These are phyloP conservation scores for Symbiodinium natans DNA, from an alignment of 73 alveolate genomes.

Conservation along the genomic window DNA sequence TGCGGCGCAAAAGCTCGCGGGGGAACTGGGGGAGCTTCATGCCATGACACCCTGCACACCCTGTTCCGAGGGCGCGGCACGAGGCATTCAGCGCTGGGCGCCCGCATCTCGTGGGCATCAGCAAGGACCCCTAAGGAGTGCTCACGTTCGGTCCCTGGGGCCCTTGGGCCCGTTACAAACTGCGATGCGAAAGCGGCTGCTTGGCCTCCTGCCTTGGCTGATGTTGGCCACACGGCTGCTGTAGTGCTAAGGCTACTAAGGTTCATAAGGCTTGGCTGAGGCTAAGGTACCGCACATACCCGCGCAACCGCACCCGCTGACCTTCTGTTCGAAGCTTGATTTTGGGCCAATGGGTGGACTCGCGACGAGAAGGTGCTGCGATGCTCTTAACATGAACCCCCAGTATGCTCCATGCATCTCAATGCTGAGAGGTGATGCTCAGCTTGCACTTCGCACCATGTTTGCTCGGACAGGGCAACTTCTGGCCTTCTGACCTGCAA, in stretches of 20 bases:
- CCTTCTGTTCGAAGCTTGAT: too few relatives aligned
- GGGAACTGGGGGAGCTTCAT: too few relatives aligned
- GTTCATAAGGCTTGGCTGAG: too few relatives aligned
- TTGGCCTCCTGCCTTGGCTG: background rate
- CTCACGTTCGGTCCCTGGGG: background rate
- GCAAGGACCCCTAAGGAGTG: background rate
- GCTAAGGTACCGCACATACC: too few relatives aligned
- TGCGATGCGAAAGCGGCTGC: background rate
- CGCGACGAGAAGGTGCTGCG: too few relatives aligned
- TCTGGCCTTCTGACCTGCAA: slow-evolving; percentile 22
- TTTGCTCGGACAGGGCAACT: background rate
- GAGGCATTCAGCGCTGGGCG: slow-evolving; percentile 5
- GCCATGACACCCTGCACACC: too few relatives aligned
- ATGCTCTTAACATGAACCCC: too few relatives aligned
- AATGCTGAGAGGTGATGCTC: too few relatives aligned
- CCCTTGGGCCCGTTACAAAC: background rate
- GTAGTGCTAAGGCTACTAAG: too few relatives aligned
- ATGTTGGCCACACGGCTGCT: background rate
- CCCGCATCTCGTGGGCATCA: background rate
- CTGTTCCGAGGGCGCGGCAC: background rate
- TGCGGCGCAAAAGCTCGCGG: background rate
- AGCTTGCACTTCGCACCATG: background rate
- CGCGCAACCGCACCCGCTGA: too few relatives aligned
- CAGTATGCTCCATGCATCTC: too few relatives aligned
- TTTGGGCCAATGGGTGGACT: too few relatives aligned